phyloP scores from a whole-genome alignment of 179 eudicot genomes.

The Camellia oleifera region DNA sequence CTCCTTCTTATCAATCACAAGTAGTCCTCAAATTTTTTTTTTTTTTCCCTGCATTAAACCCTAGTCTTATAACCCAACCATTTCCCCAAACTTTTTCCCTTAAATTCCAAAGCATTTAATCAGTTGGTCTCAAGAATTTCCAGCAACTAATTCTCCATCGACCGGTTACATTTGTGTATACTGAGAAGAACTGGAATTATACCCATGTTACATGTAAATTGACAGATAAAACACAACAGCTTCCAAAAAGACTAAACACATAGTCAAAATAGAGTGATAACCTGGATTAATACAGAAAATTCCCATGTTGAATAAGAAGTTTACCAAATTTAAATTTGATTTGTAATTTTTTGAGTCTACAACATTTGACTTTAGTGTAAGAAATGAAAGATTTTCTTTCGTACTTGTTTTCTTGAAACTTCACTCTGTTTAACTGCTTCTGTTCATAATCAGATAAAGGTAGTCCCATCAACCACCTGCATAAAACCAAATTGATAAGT shows the following conservation, averaged over 20 bases:
- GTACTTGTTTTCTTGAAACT: slow-evolving; percentile 18
- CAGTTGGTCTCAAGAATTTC: background rate
- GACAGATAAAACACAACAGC: background rate
- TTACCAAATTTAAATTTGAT: background rate
- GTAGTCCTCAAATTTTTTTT: background rate
- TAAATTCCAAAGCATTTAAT: background rate
- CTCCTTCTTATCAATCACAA: background rate
- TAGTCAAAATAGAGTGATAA: background rate
- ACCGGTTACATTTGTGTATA: background rate
- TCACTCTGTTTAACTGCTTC: slow-evolving; percentile 15
- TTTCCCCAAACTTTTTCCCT: background rate
- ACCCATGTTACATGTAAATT: background rate
- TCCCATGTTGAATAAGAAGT: background rate
- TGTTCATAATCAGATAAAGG: slow-evolving; percentile 14
- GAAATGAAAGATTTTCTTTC: slow-evolving; percentile 4
- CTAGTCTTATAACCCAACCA: background rate
- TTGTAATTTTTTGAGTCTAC: background rate
- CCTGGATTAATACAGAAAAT: background rate
- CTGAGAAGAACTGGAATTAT: background rate
- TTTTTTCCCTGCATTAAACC: background rate
- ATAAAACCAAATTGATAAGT: background rate
- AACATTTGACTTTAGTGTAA: background rate
- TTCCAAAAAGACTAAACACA: background rate
- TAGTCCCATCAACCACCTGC: slow-evolving; percentile 57
- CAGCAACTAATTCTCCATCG: background rate